These are phyloP conservation scores for Tripterygium wilfordii DNA, from an alignment of 177 flowering plant genomes.

Conservation along the genomic window DNA sequence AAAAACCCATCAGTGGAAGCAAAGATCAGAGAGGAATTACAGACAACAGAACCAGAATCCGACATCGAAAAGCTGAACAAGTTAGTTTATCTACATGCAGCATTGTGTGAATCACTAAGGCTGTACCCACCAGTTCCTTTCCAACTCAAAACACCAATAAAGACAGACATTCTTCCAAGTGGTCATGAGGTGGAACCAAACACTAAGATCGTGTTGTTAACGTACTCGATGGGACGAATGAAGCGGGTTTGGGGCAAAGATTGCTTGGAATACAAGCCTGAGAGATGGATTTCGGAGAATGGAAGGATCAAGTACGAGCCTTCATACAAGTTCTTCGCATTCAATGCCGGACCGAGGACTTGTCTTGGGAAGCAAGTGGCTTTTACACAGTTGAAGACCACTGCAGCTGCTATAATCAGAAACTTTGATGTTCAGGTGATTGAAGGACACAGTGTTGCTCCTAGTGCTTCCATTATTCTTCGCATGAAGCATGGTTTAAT, in stretches of 20 bases:
- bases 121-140: conserved; percentile 34
- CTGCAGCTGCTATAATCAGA: not conserved
- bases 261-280: not conserved
- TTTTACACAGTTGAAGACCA: not conserved
- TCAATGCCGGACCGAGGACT: no score
- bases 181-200: not conserved
- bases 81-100: conserved; percentile 29
- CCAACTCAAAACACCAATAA: conserved; percentile 16
- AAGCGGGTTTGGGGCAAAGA: no score
- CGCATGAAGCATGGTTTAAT: not conserved
- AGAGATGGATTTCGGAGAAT: not conserved
- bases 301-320: not conserved
- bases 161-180: not conserved
- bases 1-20: conserved; percentile 5
- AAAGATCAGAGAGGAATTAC: conserved; percentile 32
- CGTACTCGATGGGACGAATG: not conserved
- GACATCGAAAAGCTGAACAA: conserved; percentile 5
- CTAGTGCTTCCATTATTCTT: not conserved
- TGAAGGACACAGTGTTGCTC: not conserved
- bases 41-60: conserved; percentile 1
- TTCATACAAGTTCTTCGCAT: no score
- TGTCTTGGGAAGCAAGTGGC: not conserved
- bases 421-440: not conserved
- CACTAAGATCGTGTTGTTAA: not conserved
- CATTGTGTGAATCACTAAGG: conserved; percentile 29